phyloP scores from a whole-genome alignment of 768 basidiomycete species.

The Lactifluus pinguis region DNA sequence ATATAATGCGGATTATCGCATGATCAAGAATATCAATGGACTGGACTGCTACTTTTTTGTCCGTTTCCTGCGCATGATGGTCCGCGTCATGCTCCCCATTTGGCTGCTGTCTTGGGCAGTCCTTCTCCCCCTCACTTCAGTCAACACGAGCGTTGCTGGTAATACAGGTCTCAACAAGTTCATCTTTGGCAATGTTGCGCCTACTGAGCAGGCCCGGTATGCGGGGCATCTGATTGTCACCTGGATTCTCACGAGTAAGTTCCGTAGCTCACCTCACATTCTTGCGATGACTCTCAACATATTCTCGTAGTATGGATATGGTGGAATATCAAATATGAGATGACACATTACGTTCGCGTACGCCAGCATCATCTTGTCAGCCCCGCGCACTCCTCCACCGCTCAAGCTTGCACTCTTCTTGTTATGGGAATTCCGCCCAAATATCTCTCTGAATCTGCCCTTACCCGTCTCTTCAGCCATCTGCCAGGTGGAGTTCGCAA shows the following conservation, averaged over 20 bases:
- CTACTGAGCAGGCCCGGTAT: constrained; percentile 46
- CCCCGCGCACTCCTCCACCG: constrained; percentile 59
- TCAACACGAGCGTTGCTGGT: constrained; percentile 38
- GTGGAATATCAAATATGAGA: constrained; percentile 73
- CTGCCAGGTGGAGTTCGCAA: constrained; percentile 86
- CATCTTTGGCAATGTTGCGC: constrained; percentile 74
- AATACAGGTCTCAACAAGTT: constrained; percentile 58
- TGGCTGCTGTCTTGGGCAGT: constrained; percentile 87
- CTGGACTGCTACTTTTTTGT: constrained; percentile 92
- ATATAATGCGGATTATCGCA: constrained; percentile 51
- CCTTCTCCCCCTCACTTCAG: constrained; percentile 67
- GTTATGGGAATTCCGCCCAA: constrained; percentile 80
- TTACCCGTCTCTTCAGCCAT: constrained; percentile 59
- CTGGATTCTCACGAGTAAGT: constrained; percentile 73
- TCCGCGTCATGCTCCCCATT: constrained; percentile 75
- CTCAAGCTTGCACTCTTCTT: constrained; percentile 86
- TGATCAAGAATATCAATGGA: constrained; percentile 62
- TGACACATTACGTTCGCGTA: constrained; percentile 67
- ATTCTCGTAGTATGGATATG: constrained; percentile 64
- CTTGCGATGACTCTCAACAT: neutral
- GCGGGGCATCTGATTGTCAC: constrained; percentile 73
- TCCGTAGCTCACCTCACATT: neutral
- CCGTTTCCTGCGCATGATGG: constrained; percentile 80
- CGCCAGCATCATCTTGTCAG: constrained; percentile 81
- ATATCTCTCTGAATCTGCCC: constrained; percentile 62